Base-by-base conservation (phyloP, 768 basidiomycete genomes). In the Termitomyces heimii region DNA sequence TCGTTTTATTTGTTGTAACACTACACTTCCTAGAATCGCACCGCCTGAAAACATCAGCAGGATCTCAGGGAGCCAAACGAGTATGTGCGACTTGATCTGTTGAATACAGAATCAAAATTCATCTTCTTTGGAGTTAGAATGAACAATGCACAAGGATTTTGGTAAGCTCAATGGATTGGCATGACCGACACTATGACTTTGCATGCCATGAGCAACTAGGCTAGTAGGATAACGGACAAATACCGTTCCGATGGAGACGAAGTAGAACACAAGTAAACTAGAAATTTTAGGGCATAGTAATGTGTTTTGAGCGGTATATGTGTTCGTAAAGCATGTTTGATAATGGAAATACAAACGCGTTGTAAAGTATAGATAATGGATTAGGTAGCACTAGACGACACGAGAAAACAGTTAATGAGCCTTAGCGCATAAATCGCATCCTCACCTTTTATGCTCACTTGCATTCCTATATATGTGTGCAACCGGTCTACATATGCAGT, bases 171-270 rank as follows among this genome's bases (percentile, higher is more conserved):
- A 89, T 49, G 89, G 90, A 69, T 92, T 92, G 0, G 85, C 75
- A 5, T 63, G 60, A 9, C 68, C 69, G 2, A 77, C 66, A 3
- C 77, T 77, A 63, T 82, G 79, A 46, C 77, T 81, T 62, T 74
- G 67, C 88, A 92, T 91, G 50, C 88, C 89, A 74, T 85, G 78
- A 24, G 90, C 88, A 7, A 91, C 88, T 0, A 89, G 88, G 62
- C 85, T 89, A 24, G 83, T 88, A 67, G 94, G 94, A 68, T 94
- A 94, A 70, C 91, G 92, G 71, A 92, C 89, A 70, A 94, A 94
- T 16, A 79, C 83, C 3, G 86, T 84, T 35, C 77, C 80, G 53
- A 88, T 86, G 69, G 83, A 90, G 5, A 85, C 75, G 52, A 89
- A 68, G 66, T 94, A 91, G 65, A 92, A 92, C 39, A 85, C 65